Evolutionary conservation across 225 moss, liverwort and hornwort genomes (phyloP).

Genomic region (Bryum argenteum): DNA sequence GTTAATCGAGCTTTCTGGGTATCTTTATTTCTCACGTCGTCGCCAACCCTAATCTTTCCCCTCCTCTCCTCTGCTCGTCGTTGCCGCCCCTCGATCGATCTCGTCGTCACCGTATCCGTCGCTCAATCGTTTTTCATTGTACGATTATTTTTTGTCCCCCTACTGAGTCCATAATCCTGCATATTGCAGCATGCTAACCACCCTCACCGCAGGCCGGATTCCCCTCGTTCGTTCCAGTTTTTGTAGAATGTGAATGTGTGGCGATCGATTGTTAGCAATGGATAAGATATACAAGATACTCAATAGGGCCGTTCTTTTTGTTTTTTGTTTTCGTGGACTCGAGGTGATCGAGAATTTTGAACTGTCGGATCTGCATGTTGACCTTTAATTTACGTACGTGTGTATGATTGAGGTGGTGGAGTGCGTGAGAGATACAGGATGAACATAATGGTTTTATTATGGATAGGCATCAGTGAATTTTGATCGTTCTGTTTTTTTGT

Average conservation of each 20-base stretch:
- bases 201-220: no score
- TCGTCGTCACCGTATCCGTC: not conserved
- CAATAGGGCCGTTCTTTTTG: no score
- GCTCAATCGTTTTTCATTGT: not conserved
- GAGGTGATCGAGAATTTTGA: no score
- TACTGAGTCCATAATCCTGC: not conserved
- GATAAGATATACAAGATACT: no score
- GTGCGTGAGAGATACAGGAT: not conserved
- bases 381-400: slow-evolving; percentile 18
- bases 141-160: no score
- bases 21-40: not conserved
- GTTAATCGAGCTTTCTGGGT: not conserved
- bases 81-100: not conserved
- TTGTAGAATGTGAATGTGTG: no score
- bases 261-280: not conserved
- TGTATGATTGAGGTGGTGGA: slow-evolving; percentile 10
- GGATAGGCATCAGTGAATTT: no score
- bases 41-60: slow-evolving; percentile 29
- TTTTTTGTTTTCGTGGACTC: no score
- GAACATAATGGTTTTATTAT: not conserved
- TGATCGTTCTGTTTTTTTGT: no score
- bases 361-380: slow-evolving; percentile 8
- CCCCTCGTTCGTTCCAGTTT: no score
- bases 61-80: not conserved
- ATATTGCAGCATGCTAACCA: not conserved